Evolutionary conservation across 495 filamentous ascomycete species (phyloP).

Genomic region (Penicillium lagena): DNA sequence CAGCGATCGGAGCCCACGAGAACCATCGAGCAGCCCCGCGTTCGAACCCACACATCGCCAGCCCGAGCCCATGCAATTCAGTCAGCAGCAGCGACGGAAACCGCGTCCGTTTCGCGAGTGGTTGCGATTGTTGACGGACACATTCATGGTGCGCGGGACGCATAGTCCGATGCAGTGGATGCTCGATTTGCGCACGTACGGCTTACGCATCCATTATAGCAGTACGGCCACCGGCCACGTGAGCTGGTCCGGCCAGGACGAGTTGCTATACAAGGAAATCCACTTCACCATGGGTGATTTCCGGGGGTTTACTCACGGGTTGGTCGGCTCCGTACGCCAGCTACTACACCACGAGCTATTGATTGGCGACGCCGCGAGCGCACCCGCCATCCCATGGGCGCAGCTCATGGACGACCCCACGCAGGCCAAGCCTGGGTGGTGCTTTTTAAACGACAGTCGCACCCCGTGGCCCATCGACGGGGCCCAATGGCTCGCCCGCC

Average conservation of each 20-base stretch:
- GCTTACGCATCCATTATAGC: conserved; percentile 26
- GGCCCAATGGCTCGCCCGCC: conserved; percentile 3
- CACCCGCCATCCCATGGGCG: conserved; percentile 3
- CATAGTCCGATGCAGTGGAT: conserved; percentile 7
- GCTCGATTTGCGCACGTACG: conserved; percentile 20
- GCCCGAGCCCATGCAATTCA: background rate
- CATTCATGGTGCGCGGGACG: conserved; percentile 6
- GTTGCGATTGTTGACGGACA: background rate
- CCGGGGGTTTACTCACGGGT: conserved; percentile 1
- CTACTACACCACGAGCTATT: background rate
- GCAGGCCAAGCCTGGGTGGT: conserved; percentile 5
- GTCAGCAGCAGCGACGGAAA: background rate
- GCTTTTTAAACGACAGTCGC: conserved; percentile 6
- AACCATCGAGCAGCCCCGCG: too few relatives aligned
- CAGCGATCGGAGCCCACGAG: background rate
- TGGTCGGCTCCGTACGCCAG: background rate
- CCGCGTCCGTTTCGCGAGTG: background rate
- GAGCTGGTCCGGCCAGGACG: background rate
- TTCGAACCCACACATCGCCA: too few relatives aligned
- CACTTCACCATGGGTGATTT: conserved; percentile 8
- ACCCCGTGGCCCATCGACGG: background rate
- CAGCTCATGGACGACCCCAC: conserved; percentile 1
- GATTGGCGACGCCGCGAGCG: background rate
- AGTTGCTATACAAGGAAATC: conserved; percentile 4
- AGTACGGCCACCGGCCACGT: conserved; percentile 5